phyloP scores from a whole-genome alignment of 805 yeast species.

The Saccharomycopsis fodiens region DNA sequence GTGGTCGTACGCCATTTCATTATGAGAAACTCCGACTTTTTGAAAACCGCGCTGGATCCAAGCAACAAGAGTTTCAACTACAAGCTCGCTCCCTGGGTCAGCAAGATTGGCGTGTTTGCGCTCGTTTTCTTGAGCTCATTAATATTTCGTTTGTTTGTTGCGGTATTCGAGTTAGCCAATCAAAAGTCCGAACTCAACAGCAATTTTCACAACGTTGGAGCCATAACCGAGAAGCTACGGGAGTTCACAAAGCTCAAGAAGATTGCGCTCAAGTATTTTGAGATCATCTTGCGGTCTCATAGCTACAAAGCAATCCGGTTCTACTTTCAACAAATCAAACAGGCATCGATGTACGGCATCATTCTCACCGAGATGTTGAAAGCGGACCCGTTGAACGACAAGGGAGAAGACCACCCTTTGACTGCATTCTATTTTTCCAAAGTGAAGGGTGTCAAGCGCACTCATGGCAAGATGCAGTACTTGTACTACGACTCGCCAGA shows the following conservation, averaged over 20 bases:
- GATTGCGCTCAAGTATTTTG: background rate
- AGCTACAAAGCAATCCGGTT: conserved; percentile 1
- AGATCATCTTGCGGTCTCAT: background rate
- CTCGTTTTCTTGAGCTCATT: background rate
- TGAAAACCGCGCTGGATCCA: background rate
- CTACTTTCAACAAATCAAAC: background rate
- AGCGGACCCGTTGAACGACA: background rate
- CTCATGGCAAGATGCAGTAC: background rate
- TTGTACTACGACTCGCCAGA: background rate
- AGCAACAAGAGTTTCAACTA: background rate
- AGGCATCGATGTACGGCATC: background rate
- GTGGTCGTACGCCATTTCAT: background rate
- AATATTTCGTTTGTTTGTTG: background rate
- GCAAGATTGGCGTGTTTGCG: background rate
- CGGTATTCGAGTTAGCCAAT: background rate
- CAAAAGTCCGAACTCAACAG: background rate
- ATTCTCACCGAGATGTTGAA: background rate
- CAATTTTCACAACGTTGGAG: background rate
- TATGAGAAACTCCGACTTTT: background rate
- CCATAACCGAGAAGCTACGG: background rate
- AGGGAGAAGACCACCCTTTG: background rate
- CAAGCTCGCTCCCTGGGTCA: background rate
- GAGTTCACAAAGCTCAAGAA: background rate
- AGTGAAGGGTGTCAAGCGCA: background rate
- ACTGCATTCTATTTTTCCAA: background rate